These are phyloP conservation scores for Beauveria medogensis DNA, from an alignment of 2,329 filamentous ascomycete genomes.

Conservation along the genomic window DNA sequence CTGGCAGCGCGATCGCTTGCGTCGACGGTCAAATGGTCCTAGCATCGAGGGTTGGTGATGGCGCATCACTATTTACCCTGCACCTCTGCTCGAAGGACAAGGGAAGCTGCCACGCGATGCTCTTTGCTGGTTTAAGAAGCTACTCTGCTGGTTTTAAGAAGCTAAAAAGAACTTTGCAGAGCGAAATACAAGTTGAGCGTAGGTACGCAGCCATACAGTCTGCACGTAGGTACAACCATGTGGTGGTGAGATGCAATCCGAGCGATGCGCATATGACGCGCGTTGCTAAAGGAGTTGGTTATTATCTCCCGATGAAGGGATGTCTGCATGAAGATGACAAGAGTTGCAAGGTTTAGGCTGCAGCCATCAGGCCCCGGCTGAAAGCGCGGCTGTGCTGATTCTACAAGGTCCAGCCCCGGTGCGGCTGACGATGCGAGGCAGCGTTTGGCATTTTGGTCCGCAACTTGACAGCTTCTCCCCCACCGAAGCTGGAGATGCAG, in stretches of 20 bases:
- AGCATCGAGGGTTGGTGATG: slow-evolving; percentile 11
- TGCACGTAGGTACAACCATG: too few species aligned
- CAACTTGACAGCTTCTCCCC: neutral
- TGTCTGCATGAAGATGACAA: neutral
- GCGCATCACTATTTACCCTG: neutral
- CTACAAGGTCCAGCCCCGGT: neutral
- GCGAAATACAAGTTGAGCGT: too few species aligned
- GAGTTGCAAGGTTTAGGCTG: slow-evolving; percentile 10
- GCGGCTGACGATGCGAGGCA: neutral
- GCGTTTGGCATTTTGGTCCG: neutral
- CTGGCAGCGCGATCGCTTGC: slow-evolving; percentile 23
- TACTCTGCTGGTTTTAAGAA: too few species aligned
- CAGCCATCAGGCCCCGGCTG: neutral
- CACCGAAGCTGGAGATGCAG: too few species aligned
- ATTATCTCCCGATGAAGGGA: neutral
- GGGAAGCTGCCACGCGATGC: neutral
- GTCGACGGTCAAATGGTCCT: slow-evolving; percentile 27
- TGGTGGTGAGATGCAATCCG: neutral
- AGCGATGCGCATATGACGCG: neutral
- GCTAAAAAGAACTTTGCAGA: too few species aligned
- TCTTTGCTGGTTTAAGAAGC: neutral
- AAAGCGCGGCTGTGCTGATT: neutral
- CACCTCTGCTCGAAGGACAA: neutral
- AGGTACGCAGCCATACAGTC: too few species aligned
- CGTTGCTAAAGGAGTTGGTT: neutral